Evolutionary conservation across 306 rosid species (phyloP).

Genomic region (Datisca glomerata): DNA sequence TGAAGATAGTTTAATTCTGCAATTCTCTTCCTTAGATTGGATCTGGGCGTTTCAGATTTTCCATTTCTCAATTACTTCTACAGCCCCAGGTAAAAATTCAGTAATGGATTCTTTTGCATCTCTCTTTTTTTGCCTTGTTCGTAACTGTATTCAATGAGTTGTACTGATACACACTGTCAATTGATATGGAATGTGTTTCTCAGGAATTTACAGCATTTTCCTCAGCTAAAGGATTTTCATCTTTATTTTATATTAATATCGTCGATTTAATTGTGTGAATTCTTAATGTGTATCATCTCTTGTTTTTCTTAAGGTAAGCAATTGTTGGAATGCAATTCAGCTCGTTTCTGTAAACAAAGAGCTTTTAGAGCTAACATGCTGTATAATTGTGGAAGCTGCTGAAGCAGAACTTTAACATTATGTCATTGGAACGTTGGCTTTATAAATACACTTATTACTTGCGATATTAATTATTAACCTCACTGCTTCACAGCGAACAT

Average conservation of each 20-base stretch:
- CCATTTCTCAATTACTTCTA: conserved; percentile 3
- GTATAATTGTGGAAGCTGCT: not conserved
- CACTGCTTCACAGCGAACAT: no score
- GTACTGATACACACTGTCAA: not conserved
- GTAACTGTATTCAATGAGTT: not conserved
- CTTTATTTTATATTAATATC: no score
- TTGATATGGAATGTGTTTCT: not conserved
- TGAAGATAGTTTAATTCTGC: conserved; percentile 23
- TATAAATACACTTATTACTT: no score
- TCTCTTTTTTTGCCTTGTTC: not conserved
- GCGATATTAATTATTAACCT: no score
- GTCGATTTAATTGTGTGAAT: no score
- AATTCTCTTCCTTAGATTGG: conserved; percentile 13
- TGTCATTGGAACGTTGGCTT: no score
- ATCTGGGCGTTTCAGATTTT: conserved; percentile 3
- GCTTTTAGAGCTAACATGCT: no score
- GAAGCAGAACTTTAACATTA: not conserved
- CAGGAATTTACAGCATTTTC: not conserved
- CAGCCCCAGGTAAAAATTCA: conserved; percentile 15
- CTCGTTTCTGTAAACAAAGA: no score
- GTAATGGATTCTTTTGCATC: not conserved
- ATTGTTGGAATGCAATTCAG: no score
- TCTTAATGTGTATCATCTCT: no score
- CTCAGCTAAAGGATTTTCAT: not conserved
- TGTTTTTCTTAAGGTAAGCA: no score